These are phyloP conservation scores for Berkeleyomyces basicola DNA, from an alignment of 2,329 filamentous ascomycete species.

Conservation along the genomic window DNA sequence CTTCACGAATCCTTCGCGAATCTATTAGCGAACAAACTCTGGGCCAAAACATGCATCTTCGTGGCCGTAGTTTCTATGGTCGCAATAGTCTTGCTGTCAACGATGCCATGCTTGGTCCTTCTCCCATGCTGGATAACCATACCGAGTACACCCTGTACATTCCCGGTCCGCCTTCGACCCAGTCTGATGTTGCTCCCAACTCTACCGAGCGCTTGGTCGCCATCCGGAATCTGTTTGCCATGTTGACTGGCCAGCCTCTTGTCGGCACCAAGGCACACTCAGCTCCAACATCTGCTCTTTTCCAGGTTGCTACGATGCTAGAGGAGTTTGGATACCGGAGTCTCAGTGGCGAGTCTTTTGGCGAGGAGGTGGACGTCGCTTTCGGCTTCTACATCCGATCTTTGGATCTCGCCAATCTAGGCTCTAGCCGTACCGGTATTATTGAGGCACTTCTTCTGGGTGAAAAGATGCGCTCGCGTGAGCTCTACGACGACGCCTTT, in stretches of 20 bases:
- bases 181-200: slow-evolving; percentile 17
- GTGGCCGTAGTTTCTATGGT: slow-evolving; percentile 29
- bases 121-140: slow-evolving; percentile 22
- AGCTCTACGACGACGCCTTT: slow-evolving; percentile 82
- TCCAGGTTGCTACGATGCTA: slow-evolving; percentile 36
- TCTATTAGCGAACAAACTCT: slow-evolving; percentile 23
- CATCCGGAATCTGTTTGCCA: slow-evolving; percentile 49
- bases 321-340: slow-evolving; percentile 41
- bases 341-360: slow-evolving; percentile 40
- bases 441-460: slow-evolving; percentile 79
- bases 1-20: slow-evolving; percentile 38
- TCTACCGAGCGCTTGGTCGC: slow-evolving; percentile 34
- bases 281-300: slow-evolving; percentile 36
- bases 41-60: slow-evolving; percentile 18
- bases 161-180: slow-evolving; percentile 26
- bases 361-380: slow-evolving; percentile 42
- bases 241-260: slow-evolving; percentile 45
- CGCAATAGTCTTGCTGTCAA: slow-evolving; percentile 31
- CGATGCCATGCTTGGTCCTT: slow-evolving; percentile 29
- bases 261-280: slow-evolving; percentile 39
- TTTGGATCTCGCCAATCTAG: slow-evolving; percentile 60
- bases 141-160: slow-evolving; percentile 37
- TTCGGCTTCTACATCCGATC: slow-evolving; percentile 66
- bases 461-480: slow-evolving; percentile 66
- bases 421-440: slow-evolving; percentile 71